Base-by-base conservation (phyloP, 2,329 filamentous ascomycete species). In the Phaeophleospora eucalypticola region DNA sequence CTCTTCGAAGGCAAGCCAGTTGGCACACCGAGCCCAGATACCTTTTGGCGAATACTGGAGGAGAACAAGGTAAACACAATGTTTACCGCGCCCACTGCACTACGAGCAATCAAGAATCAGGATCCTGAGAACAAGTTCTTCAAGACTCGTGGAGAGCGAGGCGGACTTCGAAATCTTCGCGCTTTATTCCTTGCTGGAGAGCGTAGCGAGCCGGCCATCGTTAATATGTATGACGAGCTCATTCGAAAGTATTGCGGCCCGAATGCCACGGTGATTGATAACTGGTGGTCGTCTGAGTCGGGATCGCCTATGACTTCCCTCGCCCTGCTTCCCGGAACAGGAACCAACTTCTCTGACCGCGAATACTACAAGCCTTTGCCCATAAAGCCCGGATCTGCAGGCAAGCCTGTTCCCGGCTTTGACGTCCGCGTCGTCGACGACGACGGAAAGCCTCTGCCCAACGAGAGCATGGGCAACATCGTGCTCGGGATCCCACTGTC, bases 1-100 rank as follows among this genome's bases (percentile, higher is more conserved):
- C 74, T 96, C 0, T 96, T 89, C 65, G 90, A 96, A 69, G 91
- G 90, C n/a, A 96, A 96, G 57, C 90, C 90, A 0, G 76, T 95
- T 10, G 89, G 89, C 3, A 95, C 89, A 0, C 90, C 90, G 0
- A 83, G 95, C 58, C 86, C 89, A 0, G 85, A 87, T 4, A 85
- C 86, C 0, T 93, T 96, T 65, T 97, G 90, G 90, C 77, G 89
- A 2, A 81, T 95, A 15, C 46, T 94, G 3, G 84, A 89, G 55
- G 86, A 94, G 59, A 85, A 96, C 72, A 84, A 84, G 60, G 89
- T 94, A 45, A 94, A 87, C 51, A 79, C 81, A 4, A 74, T 95
- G 58, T 95, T 87, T 64, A 95, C 90, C 0, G 91, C 90, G 0
- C 90, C 90, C 0, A 96, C 81, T 1, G 90, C 91, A 1, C 76